These are phyloP conservation scores for Cladosporium cucumerinum DNA, from an alignment of 2,329 filamentous ascomycete genomes.

Conservation along the genomic window DNA sequence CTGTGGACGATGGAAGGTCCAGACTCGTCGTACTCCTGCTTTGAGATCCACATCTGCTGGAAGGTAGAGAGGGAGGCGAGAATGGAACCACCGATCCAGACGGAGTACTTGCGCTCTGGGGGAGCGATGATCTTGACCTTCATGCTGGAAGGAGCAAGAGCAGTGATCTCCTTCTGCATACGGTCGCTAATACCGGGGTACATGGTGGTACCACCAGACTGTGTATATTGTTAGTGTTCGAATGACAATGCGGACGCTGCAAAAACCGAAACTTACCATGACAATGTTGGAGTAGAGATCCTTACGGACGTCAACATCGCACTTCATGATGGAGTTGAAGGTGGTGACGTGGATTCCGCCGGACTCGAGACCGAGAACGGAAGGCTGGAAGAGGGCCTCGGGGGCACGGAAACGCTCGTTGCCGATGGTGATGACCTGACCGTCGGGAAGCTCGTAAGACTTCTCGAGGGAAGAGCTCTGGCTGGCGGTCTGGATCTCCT, in stretches of 20 bases:
- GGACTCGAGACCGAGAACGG: slow-evolving; percentile 94
- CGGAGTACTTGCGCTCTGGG: slow-evolving; percentile 99
- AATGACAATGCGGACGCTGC: not conserved
- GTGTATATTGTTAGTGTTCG: slow-evolving; percentile 16
- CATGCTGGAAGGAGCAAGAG: slow-evolving; percentile 98
- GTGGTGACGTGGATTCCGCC: slow-evolving; percentile 99
- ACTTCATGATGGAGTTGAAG: slow-evolving; percentile 99
- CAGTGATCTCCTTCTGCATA: slow-evolving; percentile 99
- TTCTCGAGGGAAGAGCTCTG: slow-evolving; percentile 99
- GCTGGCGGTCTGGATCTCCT: slow-evolving; percentile 99
- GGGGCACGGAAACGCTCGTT: slow-evolving; percentile 99
- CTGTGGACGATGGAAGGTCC: slow-evolving; percentile 99
- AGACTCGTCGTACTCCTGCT: slow-evolving; percentile 99
- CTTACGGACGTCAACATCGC: slow-evolving; percentile 99
- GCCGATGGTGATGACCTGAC: slow-evolving; percentile 99
- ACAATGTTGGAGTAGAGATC: slow-evolving; percentile 99
- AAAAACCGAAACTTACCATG: slow-evolving; percentile 72
- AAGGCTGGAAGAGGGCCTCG: slow-evolving; percentile 99
- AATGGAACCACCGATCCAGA: slow-evolving; percentile 99
- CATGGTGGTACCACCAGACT: slow-evolving; percentile 99
- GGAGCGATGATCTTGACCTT: slow-evolving; percentile 99
- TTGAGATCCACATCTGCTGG: slow-evolving; percentile 99
- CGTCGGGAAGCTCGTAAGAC: slow-evolving; percentile 99
- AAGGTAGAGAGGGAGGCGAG: slow-evolving; percentile 98
- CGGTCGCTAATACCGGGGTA: slow-evolving; percentile 99